Evolutionary conservation across 768 basidiomycete species (phyloP).

Genomic region (Boletus coccyginus): DNA sequence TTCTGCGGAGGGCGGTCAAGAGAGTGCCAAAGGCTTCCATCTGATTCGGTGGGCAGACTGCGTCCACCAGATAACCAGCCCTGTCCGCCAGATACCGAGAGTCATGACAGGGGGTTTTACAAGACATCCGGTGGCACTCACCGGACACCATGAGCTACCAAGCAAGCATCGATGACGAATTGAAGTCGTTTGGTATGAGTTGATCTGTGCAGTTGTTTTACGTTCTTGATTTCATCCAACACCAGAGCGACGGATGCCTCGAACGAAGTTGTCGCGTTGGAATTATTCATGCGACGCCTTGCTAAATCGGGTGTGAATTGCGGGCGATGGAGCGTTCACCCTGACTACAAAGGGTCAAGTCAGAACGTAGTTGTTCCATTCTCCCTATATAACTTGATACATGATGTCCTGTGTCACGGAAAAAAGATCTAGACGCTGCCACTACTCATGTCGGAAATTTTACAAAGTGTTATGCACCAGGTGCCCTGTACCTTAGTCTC

Average conservation of each 20-base stretch:
- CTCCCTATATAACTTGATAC: background rate
- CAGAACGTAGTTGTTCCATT: background rate
- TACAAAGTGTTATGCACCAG: slow-evolving; percentile 39
- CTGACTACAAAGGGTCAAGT: too few relatives aligned
- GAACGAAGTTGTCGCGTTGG: slow-evolving; percentile 3
- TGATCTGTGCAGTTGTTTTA: slow-evolving; percentile 7
- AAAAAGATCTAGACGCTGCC: too few relatives aligned
- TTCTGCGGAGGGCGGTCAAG: slow-evolving; percentile 37
- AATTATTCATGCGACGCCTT: slow-evolving; percentile 3
- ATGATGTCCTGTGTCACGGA: background rate
- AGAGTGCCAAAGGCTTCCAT: slow-evolving; percentile 34
- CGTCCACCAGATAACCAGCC: slow-evolving; percentile 53
- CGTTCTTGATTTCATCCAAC: slow-evolving; percentile 6
- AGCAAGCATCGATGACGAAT: slow-evolving; percentile 41
- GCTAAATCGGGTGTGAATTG: background rate
- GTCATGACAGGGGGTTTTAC: background rate
- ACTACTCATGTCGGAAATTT: slow-evolving; percentile 20
- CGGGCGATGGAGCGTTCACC: too few relatives aligned
- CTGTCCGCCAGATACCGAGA: background rate
- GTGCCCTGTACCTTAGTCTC: slow-evolving; percentile 50
- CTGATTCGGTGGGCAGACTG: slow-evolving; percentile 35
- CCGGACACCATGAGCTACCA: slow-evolving; percentile 45
- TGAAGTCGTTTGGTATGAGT: slow-evolving; percentile 12
- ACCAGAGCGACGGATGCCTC: slow-evolving; percentile 21
- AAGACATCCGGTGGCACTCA: slow-evolving; percentile 18